These are phyloP conservation scores for Leucocoprinus leucothites DNA, from an alignment of 768 basidiomycete species.

Conservation along the genomic window DNA sequence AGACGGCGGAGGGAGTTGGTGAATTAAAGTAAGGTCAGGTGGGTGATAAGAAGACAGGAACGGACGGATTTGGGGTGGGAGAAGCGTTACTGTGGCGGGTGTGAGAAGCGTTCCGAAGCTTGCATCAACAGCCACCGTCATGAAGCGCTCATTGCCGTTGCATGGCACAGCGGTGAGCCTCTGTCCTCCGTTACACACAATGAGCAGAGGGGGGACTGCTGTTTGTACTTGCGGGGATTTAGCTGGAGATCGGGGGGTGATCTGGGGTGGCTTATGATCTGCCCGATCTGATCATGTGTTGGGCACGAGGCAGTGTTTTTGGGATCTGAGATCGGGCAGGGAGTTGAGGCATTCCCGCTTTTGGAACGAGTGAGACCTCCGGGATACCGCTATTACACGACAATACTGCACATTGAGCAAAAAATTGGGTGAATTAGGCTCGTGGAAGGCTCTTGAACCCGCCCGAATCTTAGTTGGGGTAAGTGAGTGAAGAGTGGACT, in stretches of 20 bases:
- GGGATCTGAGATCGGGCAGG: conserved; percentile 10
- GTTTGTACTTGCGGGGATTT: no score
- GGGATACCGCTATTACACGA: neutral
- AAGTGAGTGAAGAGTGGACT: no score
- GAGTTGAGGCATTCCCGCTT: conserved; percentile 8
- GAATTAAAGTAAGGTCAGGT: conserved; percentile 6
- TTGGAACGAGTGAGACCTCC: conserved; percentile 7
- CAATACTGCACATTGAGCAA: no score
- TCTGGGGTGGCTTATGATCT: conserved; percentile 8
- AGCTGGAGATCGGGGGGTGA: neutral
- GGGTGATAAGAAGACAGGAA: conserved; percentile 11
- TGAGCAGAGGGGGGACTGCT: neutral
- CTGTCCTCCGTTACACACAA: neutral
- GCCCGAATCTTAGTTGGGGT: no score
- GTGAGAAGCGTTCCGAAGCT: conserved; percentile 1
- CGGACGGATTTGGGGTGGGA: conserved; percentile 4
- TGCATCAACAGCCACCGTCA: neutral
- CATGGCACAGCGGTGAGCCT: neutral
- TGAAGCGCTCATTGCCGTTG: neutral
- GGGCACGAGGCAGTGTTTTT: conserved; percentile 6
- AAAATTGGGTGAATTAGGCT: no score
- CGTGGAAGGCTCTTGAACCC: no score
- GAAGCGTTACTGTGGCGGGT: conserved; percentile 5
- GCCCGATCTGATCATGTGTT: conserved; percentile 6
- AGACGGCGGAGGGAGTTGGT: neutral